Conservation (phyloP, 2,329 filamentous ascomycete species). For the Aureobasidium namibiae region DNA sequence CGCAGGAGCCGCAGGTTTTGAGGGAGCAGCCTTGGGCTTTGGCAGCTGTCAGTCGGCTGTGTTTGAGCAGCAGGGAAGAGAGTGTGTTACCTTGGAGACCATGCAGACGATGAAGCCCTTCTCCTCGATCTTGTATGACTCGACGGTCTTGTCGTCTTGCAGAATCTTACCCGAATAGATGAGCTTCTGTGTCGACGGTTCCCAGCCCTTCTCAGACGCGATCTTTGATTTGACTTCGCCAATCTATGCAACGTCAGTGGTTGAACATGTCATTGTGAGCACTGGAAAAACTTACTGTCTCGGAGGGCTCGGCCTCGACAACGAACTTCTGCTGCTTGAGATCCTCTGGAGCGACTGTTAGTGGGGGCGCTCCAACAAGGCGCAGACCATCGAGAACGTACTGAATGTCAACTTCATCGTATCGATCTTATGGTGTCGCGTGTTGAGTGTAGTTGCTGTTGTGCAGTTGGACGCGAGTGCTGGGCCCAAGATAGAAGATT, state of each 20-base stretch:
- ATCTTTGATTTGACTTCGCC: constrained; percentile 90
- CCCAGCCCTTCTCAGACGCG: constrained; percentile 86
- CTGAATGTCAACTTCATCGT: constrained; percentile 65
- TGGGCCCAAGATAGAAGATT: neutral
- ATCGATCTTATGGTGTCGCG: neutral
- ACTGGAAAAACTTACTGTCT: constrained; percentile 58
- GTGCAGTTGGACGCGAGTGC: neutral
- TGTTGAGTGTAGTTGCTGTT: neutral
- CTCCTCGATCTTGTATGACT: constrained; percentile 97
- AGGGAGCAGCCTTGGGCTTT: constrained; percentile 61
- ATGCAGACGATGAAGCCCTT: constrained; percentile 99
- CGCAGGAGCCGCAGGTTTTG: constrained; percentile 46
- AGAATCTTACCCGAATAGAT: constrained; percentile 99
- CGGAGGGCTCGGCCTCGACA: constrained; percentile 86
- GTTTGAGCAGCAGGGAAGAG: neutral
- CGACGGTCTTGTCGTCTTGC: constrained; percentile 93
- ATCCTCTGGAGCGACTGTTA: constrained; percentile 51
- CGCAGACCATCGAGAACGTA: constrained; percentile 26
- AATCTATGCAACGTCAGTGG: constrained; percentile 49
- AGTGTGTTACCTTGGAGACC: constrained; percentile 70
- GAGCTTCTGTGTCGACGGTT: constrained; percentile 81
- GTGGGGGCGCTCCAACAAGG: neutral
- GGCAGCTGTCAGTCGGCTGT: constrained; percentile 18
- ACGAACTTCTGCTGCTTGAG: constrained; percentile 98
- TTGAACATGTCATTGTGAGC: neutral